Conservation (phyloP, 176 grass and related monocot genomes). For the Pontederia paniculata region DNA sequence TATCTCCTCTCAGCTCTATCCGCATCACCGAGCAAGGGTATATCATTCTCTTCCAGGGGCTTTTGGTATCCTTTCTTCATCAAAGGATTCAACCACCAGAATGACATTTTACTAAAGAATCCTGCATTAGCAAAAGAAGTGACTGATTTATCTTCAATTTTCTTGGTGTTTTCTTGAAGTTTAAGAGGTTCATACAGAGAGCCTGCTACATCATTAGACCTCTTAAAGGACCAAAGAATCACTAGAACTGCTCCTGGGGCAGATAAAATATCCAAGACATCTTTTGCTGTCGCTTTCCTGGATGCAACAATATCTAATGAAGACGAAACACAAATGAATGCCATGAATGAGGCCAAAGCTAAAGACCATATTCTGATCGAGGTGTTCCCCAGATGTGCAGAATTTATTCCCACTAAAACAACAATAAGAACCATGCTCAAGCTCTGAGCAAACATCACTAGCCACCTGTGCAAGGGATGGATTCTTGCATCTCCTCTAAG, state of each 20-base stretch:
- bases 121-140: slow-evolving; percentile 53
- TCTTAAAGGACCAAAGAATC: slow-evolving; percentile 23
- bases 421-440: slow-evolving; percentile 23
- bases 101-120: slow-evolving; percentile 56
- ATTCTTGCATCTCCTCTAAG: slow-evolving; percentile 5
- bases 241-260: slow-evolving; percentile 40
- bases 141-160: slow-evolving; percentile 20
- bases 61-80: slow-evolving; percentile 75
- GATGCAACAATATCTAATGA: slow-evolving; percentile 26
- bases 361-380: slow-evolving; percentile 26
- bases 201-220: slow-evolving; percentile 9
- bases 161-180: slow-evolving; percentile 7
- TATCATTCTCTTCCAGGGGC: slow-evolving; percentile 73
- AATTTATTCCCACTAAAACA: slow-evolving; percentile 25
- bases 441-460: slow-evolving; percentile 36
- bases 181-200: slow-evolving; percentile 50
- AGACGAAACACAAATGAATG: slow-evolving; percentile 42
- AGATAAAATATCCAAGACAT: slow-evolving; percentile 46
- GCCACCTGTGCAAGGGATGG: slow-evolving; percentile 43
- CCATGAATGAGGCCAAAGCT: slow-evolving; percentile 15
- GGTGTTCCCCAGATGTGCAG: slow-evolving; percentile 15
- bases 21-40: slow-evolving; percentile 37
- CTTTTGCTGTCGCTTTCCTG: slow-evolving; percentile 26
- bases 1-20: slow-evolving; percentile 52
- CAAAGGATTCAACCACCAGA: slow-evolving; percentile 84